phyloP scores from a whole-genome alignment of 148 eudicot genomes.

The Rhododendron williamsianum region DNA sequence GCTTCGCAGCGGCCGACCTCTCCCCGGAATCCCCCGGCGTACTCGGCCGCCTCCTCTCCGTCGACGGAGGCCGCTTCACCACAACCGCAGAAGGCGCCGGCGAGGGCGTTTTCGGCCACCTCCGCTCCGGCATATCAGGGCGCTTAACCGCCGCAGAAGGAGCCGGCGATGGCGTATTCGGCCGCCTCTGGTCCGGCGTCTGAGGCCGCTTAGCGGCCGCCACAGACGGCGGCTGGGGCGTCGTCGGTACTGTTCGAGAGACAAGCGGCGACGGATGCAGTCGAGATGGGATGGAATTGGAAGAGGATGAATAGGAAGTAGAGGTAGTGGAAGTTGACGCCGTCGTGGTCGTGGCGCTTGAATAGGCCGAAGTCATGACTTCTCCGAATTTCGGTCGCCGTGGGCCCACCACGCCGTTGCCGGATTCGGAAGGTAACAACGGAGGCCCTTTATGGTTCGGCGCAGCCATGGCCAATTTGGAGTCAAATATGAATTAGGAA shows the following conservation, averaged over 20 bases:
- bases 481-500: constrained; percentile 25
- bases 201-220: constrained; percentile 31
- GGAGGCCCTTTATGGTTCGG: constrained; percentile 45
- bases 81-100: background rate
- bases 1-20: constrained; percentile 37
- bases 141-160: constrained; percentile 22
- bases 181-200: constrained; percentile 52
- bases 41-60: constrained; percentile 38
- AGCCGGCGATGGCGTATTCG: constrained; percentile 17
- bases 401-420: constrained; percentile 17
- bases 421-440: constrained; percentile 44
- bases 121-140: constrained; percentile 51
- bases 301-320: constrained; percentile 37
- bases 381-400: constrained; percentile 57
- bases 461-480: constrained; percentile 15
- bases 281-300: constrained; percentile 24
- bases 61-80: constrained; percentile 46
- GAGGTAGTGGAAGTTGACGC: constrained; percentile 36
- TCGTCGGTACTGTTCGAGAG: background rate
- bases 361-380: constrained; percentile 46
- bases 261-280: constrained; percentile 43
- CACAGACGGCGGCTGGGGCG: constrained; percentile 15
- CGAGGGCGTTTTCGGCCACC: constrained; percentile 22
- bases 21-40: constrained; percentile 11
- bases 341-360: constrained; percentile 21